Evolutionary conservation across 139 green algal species (phyloP).

Genomic region (Eudorina sp.): DNA sequence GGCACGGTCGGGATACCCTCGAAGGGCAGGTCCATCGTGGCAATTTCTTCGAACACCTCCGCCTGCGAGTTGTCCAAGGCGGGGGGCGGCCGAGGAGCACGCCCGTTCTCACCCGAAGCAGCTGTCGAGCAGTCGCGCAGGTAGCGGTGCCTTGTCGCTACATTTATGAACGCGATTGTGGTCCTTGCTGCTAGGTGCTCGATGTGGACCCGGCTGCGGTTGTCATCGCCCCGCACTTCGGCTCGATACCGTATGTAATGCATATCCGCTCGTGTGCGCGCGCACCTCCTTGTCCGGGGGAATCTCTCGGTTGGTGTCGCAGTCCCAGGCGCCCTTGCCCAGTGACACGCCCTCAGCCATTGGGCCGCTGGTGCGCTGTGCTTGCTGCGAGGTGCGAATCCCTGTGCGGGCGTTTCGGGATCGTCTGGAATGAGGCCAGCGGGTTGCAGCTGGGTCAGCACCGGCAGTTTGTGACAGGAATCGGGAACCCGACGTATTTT

Average conservation of each 20-base stretch:
- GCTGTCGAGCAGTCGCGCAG: no score
- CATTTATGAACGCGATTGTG: no score
- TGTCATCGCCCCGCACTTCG: background rate
- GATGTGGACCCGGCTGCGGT: background rate
- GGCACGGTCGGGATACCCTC: conserved; percentile 95
- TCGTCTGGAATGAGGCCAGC: no score
- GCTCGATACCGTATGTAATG: background rate
- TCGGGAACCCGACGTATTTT: no score
- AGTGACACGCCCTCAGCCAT: conserved; percentile 66
- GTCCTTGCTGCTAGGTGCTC: background rate
- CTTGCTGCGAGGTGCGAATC: no score
- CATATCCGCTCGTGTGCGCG: background rate
- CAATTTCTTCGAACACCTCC: conserved; percentile 95
- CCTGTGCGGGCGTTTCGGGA: no score
- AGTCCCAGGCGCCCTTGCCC: conserved; percentile 96
- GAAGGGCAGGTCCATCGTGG: conserved; percentile 93
- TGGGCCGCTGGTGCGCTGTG: background rate
- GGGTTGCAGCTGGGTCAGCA: no score
- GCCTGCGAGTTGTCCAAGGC: conserved; percentile 66
- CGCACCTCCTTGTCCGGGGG: conserved; percentile 89
- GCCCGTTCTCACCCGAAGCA: background rate
- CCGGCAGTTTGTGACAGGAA: no score
- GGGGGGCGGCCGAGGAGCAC: background rate
- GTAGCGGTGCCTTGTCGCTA: background rate
- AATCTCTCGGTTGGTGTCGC: conserved; percentile 86